Conservation (phyloP, 202 grass and related monocot genomes). For the Bolboschoenoplectus hybrid region DNA sequence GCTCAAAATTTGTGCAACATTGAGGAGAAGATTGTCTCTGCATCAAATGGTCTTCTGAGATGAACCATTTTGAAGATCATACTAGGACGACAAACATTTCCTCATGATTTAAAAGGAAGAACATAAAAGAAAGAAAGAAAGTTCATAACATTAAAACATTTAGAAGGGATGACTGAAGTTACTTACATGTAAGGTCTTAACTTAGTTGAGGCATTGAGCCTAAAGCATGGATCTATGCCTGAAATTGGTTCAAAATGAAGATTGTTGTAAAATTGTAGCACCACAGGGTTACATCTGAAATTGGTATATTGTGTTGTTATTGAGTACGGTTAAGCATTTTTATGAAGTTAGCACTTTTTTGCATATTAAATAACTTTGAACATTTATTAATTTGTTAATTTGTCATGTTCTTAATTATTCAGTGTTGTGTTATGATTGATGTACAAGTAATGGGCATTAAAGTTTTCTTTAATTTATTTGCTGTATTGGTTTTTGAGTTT, state of each 20-base stretch:
- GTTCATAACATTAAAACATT: neutral
- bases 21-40: constrained; percentile 3
- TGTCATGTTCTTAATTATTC: constrained; percentile 1
- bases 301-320: constrained; percentile 1
- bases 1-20: constrained; percentile 30
- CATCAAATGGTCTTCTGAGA: constrained; percentile 22
- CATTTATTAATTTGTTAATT: neutral
- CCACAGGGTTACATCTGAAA: neutral
- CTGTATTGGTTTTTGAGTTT: neutral
- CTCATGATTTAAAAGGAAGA: neutral
- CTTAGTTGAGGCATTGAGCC: neutral
- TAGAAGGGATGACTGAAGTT: neutral
- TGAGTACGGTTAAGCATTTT: neutral
- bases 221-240: neutral
- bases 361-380: constrained; percentile 7
- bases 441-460: neutral
- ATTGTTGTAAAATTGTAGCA: neutral
- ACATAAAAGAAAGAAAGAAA: neutral
- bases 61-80: neutral
- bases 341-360: neutral
- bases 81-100: constrained; percentile 9
- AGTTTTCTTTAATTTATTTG: neutral
- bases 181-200: neutral
- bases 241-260: neutral
- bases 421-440: neutral